Evolutionary conservation across 495 filamentous ascomycete species (phyloP).

Genomic region (Bathelium albidoporum): DNA sequence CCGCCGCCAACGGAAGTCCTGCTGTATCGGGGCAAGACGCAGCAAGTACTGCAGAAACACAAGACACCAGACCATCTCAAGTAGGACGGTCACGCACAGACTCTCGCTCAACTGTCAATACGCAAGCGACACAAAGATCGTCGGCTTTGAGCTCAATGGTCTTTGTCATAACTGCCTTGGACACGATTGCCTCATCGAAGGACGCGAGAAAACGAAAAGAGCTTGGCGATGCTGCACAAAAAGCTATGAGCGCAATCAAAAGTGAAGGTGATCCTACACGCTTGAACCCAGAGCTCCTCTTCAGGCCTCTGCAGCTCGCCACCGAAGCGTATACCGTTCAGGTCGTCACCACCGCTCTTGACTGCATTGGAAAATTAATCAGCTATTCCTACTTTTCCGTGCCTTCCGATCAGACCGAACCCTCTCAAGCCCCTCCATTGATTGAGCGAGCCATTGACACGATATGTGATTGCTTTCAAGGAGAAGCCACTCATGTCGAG

Average conservation of each 20-base stretch:
- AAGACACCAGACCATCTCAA: not conserved
- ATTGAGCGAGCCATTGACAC: conserved; percentile 98
- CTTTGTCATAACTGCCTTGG: conserved; percentile 85
- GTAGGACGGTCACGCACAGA: conserved; percentile 32
- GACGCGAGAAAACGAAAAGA: conserved; percentile 74
- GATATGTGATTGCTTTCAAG: conserved; percentile 98
- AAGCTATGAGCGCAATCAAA: conserved; percentile 74
- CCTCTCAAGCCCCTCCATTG: conserved; percentile 45
- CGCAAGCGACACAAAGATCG: conserved; percentile 42
- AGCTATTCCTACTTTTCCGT: conserved; percentile 96
- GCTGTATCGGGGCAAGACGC: not conserved
- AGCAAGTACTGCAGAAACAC: not conserved
- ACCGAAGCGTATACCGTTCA: conserved; percentile 74
- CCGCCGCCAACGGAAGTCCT: not conserved
- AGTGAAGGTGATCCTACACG: conserved; percentile 55
- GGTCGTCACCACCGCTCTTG: conserved; percentile 78
- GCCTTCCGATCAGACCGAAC: conserved; percentile 38
- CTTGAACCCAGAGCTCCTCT: conserved; percentile 77
- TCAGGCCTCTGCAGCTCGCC: conserved; percentile 78
- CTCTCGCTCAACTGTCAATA: conserved; percentile 48
- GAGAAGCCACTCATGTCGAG: conserved; percentile 79
- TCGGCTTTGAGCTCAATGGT: conserved; percentile 70
- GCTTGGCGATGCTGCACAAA: conserved; percentile 66
- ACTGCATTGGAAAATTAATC: conserved; percentile 97
- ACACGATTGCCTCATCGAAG: conserved; percentile 78